Evolutionary conservation across 2,329 filamentous ascomycete genomes (phyloP).

Genomic region (Onygenales sp.): DNA sequence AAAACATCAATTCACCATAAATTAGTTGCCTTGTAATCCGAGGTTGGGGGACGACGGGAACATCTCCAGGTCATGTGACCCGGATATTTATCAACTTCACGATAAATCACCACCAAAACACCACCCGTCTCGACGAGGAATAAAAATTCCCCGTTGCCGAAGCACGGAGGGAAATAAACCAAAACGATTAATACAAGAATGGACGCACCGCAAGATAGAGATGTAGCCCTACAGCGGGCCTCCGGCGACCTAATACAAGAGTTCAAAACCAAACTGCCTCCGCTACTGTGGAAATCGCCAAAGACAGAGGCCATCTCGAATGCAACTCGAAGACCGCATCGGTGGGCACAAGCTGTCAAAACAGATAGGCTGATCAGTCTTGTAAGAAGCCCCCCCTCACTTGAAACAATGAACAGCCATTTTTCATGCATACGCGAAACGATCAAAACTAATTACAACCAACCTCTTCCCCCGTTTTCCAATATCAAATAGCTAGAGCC

Average conservation of each 20-base stretch:
- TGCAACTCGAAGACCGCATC: conserved; percentile 22
- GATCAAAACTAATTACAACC: conserved; percentile 9
- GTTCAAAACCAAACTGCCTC: conserved; percentile 31
- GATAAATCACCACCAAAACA: too few species aligned
- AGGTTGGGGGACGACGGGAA: too few species aligned
- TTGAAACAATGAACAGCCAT: neutral
- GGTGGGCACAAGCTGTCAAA: conserved; percentile 28
- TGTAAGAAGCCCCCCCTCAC: conserved; percentile 20
- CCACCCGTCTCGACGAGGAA: neutral
- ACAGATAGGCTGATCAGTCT: conserved; percentile 30
- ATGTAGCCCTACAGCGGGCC: conserved; percentile 38
- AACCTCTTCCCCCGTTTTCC: neutral
- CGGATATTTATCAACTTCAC: too few species aligned
- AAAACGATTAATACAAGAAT: conserved; percentile 16
- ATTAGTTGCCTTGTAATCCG: too few species aligned
- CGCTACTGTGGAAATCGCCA: conserved; percentile 30
- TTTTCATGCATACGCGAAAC: conserved; percentile 3
- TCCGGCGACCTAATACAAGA: conserved; percentile 36
- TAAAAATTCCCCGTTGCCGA: too few species aligned
- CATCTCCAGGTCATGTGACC: too few species aligned
- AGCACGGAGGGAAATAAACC: neutral
- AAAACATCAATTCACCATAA: too few species aligned
- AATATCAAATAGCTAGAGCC: conserved; percentile 53
- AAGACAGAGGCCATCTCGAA: conserved; percentile 12
- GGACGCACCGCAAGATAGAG: conserved; percentile 36